Base-by-base conservation (phyloP, 2,329 filamentous ascomycete species). In the Trichoderma asperellum region DNA sequence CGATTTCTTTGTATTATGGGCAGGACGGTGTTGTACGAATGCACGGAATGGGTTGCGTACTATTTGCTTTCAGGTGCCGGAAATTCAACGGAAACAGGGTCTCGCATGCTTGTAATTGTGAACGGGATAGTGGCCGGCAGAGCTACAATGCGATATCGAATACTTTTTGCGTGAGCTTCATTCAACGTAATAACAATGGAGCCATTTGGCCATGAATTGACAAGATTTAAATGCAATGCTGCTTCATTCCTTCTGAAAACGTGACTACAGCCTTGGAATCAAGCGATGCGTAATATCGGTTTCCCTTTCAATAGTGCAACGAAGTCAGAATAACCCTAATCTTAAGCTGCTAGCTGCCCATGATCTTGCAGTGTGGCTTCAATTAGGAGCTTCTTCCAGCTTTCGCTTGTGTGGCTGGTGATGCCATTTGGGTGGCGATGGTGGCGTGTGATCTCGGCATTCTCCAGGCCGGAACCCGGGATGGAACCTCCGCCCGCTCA, bases 21-120 rank as follows among this genome's bases (percentile, higher is more conserved):
- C 75, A 76, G 74, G 79, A 76, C 73, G 79, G 79, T 81, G 78
- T 79, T 81, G 80, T 81, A 82, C 79, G 79, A 80, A 77, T 79
- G 79, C 76, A 80, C 77, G 76, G 76, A 74, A 79, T 73, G 77
- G 79, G 77, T 77, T 74, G 75, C 75, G 77, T 79, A 76, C 76
- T 77, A 79, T 79, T 80, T 73, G 72, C 75, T 79, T 76, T 70
- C 69, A 72, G 73, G 75, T 77, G 73, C 76, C 73, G 78, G 78
- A 74, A 49, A 73, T 74, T 75, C 73, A 75, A 77, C 72, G 75
- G 78, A 76, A 55, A 76, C 72, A 76, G 74, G 78, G 77, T 76
- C 76, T 76, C 77, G 72, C 72, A 73, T 74, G 70, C 68, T 75
- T 72, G 73, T 72, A 75, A 75, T 76, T 75, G 76, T 75, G 76